Evolutionary conservation across 352 stramenopile species (phyloP).

Genomic region (Nothophytophthora sp.): DNA sequence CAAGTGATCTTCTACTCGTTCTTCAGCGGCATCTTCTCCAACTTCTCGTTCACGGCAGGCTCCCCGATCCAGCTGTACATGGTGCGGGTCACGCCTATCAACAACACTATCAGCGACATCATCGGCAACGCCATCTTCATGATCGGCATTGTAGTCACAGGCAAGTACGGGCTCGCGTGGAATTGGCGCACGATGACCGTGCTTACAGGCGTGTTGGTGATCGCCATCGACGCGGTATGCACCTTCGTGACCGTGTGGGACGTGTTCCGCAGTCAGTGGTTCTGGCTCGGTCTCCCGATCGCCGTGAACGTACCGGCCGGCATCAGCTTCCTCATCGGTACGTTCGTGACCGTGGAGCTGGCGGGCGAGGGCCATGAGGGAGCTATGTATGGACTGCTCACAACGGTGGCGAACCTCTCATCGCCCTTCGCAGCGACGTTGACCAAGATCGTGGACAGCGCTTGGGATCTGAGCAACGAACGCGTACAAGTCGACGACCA

Average conservation of each 20-base stretch:
- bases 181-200: too few species aligned
- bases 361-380: constrained; percentile 26
- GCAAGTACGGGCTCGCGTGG: too few species aligned
- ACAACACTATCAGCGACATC: too few species aligned
- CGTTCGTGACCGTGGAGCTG: constrained; percentile 30
- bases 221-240: too few species aligned
- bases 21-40: too few species aligned
- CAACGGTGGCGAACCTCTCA: constrained; percentile 25
- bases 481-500: constrained; percentile 29
- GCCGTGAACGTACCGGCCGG: constrained; percentile 16
- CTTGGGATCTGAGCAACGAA: constrained; percentile 26
- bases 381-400: constrained; percentile 25
- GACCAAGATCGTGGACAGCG: constrained; percentile 17
- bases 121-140: too few species aligned
- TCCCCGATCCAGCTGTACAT: too few species aligned
- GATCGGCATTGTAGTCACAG: too few species aligned
- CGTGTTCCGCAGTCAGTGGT: constrained; percentile 9
- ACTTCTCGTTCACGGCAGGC: too few species aligned
- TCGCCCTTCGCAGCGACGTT: constrained; percentile 21
- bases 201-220: too few species aligned
- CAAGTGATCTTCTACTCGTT: too few species aligned
- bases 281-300: constrained; percentile 16
- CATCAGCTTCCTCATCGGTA: constrained; percentile 20
- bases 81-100: too few species aligned
- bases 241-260: background rate